Evolutionary conservation across 805 yeast species (phyloP).

Genomic region (Suhomyces pyralidae): DNA sequence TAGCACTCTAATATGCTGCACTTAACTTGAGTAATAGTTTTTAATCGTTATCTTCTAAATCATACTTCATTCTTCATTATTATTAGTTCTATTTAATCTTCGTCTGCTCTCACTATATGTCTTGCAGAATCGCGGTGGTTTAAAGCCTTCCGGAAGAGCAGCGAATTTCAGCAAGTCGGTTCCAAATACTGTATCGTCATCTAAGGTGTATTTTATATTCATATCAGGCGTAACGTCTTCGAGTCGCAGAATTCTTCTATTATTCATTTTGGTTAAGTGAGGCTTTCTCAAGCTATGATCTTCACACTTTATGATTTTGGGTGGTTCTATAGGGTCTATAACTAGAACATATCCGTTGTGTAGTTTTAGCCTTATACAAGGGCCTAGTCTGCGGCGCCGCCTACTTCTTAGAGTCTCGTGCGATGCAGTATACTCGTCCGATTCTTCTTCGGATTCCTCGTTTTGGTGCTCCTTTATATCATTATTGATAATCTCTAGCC

Average conservation of each 20-base stretch:
- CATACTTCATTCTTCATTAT: background rate
- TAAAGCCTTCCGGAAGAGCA: background rate
- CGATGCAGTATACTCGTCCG: conserved; percentile 25
- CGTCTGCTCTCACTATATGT: background rate
- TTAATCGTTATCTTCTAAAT: too few relatives aligned
- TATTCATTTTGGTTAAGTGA: too few relatives aligned
- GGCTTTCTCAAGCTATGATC: too few relatives aligned
- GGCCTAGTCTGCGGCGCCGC: conserved; percentile 30
- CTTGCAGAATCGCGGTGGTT: background rate
- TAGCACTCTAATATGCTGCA: too few relatives aligned
- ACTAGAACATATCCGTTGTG: conserved; percentile 36
- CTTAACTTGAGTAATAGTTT: too few relatives aligned
- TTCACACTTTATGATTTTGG: conserved; percentile 14
- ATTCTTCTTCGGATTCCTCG: conserved; percentile 14
- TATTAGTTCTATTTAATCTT: background rate
- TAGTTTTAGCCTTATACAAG: conserved; percentile 33
- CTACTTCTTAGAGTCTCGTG: conserved; percentile 20
- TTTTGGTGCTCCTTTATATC: conserved; percentile 19
- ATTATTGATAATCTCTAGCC: conserved; percentile 24
- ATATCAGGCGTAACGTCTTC: background rate
- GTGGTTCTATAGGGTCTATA: conserved; percentile 38
- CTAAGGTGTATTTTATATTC: background rate
- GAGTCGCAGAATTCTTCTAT: background rate
- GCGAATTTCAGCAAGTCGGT: background rate
- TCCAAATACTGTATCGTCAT: background rate